These are phyloP conservation scores for Melampsora medusae DNA, from an alignment of 1,284 basidiomycete genomes.

Conservation along the genomic window DNA sequence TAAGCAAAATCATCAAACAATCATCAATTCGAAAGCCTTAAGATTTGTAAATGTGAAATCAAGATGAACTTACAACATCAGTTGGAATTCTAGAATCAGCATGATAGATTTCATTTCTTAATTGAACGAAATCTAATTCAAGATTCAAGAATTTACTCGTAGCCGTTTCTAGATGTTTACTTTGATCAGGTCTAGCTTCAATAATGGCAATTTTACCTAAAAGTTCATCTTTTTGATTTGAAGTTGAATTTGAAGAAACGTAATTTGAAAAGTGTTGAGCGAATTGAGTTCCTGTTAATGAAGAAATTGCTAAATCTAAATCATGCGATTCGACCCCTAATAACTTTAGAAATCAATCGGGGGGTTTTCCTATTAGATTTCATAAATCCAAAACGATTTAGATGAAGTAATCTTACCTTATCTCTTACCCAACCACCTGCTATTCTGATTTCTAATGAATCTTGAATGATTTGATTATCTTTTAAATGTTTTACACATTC, in stretches of 20 bases:
- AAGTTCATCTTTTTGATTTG: constrained; percentile 54
- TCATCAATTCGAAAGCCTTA: too few relatives aligned
- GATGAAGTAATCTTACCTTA: constrained; percentile 66
- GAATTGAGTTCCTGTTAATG: constrained; percentile 84
- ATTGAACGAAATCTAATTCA: constrained; percentile 90
- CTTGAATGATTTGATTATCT: neutral
- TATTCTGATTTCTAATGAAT: constrained; percentile 61
- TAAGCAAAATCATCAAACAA: constrained; percentile 52
- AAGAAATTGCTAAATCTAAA: constrained; percentile 83
- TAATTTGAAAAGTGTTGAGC: constrained; percentile 73
- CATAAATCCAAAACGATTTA: neutral
- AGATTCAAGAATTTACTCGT: constrained; percentile 78
- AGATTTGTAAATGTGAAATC: too few relatives aligned
- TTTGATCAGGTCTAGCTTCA: constrained; percentile 92
- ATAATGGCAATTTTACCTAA: constrained; percentile 66
- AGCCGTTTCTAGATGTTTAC: constrained; percentile 96
- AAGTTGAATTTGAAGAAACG: constrained; percentile 60
- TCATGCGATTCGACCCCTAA: constrained; percentile 80
- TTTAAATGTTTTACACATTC: neutral
- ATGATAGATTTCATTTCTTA: constrained; percentile 80
- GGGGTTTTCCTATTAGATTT: too few relatives aligned
- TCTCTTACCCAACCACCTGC: constrained; percentile 97
- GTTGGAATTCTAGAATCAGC: constrained; percentile 85
- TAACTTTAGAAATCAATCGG: constrained; percentile 61
- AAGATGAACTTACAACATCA: constrained; percentile 61